A percentile compares a stretch with the other conserved stretches of the same genome.
Conservation (phyloP, 495 filamentous ascomycete species). For the Tuber brumale region DNA sequence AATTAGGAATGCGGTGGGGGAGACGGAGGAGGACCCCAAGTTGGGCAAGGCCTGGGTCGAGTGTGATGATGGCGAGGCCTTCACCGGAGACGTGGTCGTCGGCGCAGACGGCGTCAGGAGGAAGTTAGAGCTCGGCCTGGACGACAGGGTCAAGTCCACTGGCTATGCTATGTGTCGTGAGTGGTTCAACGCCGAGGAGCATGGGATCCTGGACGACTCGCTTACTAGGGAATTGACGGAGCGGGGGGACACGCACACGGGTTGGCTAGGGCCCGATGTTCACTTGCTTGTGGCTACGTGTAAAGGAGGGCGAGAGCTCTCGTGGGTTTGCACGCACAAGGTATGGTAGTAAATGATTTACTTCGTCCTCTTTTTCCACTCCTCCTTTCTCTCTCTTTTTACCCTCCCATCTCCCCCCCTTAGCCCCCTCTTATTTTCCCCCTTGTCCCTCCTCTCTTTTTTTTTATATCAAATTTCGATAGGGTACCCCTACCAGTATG, state of each 20-base stretch:
- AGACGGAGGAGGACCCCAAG: slow-evolving; percentile 52
- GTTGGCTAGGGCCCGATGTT: slow-evolving; percentile 56
- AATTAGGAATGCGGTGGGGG: too few relatives aligned
- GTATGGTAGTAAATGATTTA: too few relatives aligned
- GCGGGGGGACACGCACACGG: slow-evolving; percentile 59
- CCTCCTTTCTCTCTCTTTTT: too few relatives aligned
- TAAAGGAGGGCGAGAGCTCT: slow-evolving; percentile 59
- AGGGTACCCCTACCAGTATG: too few relatives aligned
- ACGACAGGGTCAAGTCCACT: slow-evolving; percentile 54
- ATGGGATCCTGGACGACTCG: slow-evolving; percentile 53
- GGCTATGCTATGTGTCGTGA: slow-evolving; percentile 57
- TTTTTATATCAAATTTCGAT: too few relatives aligned
- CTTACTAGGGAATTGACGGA: slow-evolving; percentile 55
- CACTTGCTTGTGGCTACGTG: slow-evolving; percentile 59
- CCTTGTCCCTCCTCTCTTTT: too few relatives aligned
- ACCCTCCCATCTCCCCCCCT: too few relatives aligned
- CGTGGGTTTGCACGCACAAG: slow-evolving; percentile 65
- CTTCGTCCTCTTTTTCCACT: too few relatives aligned
- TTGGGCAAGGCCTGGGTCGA: slow-evolving; percentile 52
- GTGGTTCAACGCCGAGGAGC: slow-evolving; percentile 56
- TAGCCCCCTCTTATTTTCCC: too few relatives aligned
- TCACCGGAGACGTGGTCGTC: slow-evolving; percentile 54
- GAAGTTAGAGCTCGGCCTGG: slow-evolving; percentile 57
- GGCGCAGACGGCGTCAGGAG: slow-evolving; percentile 61
- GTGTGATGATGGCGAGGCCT: slow-evolving; percentile 47